A percentile compares a stretch with the other conserved stretches of the same genome.
Conservation (phyloP, 179 eudicot species). For the Kewa caespitosa region DNA sequence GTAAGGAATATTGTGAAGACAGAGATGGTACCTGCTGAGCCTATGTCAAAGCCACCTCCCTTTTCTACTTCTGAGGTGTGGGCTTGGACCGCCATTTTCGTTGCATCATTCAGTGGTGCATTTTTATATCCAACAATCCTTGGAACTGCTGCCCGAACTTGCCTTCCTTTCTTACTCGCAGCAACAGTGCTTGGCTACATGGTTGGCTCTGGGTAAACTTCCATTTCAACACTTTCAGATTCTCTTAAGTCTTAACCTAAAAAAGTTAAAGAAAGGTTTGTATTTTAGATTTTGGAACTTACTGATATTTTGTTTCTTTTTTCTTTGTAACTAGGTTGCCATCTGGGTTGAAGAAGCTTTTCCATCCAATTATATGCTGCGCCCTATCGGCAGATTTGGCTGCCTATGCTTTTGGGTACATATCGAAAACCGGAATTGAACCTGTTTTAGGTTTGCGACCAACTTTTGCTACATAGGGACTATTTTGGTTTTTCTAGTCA, state of each 20-base stretch:
- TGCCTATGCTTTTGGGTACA: constrained; percentile 73
- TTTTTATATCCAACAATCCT: constrained; percentile 59
- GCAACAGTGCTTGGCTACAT: constrained; percentile 91
- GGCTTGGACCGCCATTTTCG: constrained; percentile 72
- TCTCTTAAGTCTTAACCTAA: neutral
- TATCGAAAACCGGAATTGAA: constrained; percentile 70
- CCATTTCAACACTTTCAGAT: neutral
- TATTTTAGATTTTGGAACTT: neutral
- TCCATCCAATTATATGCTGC: constrained; percentile 96
- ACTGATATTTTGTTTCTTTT: neutral
- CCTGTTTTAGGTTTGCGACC: constrained; percentile 69
- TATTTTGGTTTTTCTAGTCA: constrained; percentile 4
- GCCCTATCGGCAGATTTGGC: constrained; percentile 84
- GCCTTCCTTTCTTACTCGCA: constrained; percentile 87
- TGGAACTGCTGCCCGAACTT: constrained; percentile 80
- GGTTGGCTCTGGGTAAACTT: constrained; percentile 76
- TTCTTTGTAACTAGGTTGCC: constrained; percentile 57
- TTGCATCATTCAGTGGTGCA: constrained; percentile 63
- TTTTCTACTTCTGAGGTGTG: constrained; percentile 69
- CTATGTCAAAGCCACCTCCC: constrained; percentile 88
- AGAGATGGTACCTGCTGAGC: constrained; percentile 88
- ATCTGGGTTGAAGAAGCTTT: constrained; percentile 59
- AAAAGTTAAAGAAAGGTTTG: neutral
- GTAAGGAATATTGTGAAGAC: constrained; percentile 83
- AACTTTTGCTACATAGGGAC: constrained; percentile 20